These are phyloP conservation scores for Leptographium flavum DNA, from an alignment of 2,329 filamentous ascomycete species.

Conservation along the genomic window DNA sequence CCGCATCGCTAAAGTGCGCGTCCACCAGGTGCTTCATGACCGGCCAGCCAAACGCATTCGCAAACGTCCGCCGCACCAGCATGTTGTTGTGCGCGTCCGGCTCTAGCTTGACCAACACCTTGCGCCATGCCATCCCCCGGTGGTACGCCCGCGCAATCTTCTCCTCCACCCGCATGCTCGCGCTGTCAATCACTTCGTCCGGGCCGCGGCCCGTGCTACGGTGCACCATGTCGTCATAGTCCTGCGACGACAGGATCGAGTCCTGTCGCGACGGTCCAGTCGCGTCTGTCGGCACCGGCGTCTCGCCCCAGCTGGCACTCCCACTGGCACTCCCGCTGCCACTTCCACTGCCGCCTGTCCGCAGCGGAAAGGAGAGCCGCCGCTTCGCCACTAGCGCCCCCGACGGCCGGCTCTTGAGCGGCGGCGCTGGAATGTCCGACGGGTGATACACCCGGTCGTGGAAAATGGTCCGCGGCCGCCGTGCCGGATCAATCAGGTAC, in stretches of 20 bases:
- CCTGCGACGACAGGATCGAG: constrained; percentile 26
- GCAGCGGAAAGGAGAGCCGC: constrained; percentile 8
- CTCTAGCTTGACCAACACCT: constrained; percentile 87
- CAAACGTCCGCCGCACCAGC: constrained; percentile 88
- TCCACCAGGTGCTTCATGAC: constrained; percentile 91
- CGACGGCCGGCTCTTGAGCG: constrained; percentile 37
- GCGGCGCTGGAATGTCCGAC: constrained; percentile 76
- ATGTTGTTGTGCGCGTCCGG: constrained; percentile 99
- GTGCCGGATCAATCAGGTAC: constrained; percentile 72
- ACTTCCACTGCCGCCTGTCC: background rate
- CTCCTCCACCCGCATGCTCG: constrained; percentile 82
- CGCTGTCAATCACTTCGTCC: constrained; percentile 38
- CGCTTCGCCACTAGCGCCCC: constrained; percentile 17
- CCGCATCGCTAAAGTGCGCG: constrained; percentile 76
- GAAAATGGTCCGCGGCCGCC: constrained; percentile 79
- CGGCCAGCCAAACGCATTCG: constrained; percentile 95
- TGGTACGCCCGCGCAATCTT: constrained; percentile 97
- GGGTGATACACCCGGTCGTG: constrained; percentile 94
- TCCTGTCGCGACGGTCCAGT: constrained; percentile 25
- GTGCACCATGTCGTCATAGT: constrained; percentile 39
- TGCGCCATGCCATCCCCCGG: constrained; percentile 81
- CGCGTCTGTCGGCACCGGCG: constrained; percentile 9
- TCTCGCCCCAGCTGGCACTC: too few species aligned
- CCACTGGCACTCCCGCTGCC: constrained; percentile 2
- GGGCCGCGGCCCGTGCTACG: constrained; percentile 30